Base-by-base conservation (phyloP, 345 rosid species). In the Pelargonium nanum region DNA sequence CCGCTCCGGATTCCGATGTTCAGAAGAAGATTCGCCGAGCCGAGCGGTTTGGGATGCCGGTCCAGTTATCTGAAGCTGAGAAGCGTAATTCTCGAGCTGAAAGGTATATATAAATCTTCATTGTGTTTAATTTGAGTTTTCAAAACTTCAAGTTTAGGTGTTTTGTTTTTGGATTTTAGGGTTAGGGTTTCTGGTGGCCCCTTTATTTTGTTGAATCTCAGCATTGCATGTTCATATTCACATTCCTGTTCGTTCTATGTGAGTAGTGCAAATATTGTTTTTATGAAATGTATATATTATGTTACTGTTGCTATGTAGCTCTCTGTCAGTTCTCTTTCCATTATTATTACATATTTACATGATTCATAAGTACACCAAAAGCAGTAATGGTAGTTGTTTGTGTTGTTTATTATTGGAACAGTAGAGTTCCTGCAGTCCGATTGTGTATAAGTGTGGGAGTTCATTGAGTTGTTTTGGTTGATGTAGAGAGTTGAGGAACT, bases 61-160 rank as follows among this genome's bases (percentile, higher is more conserved):
- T 93, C 9, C 81, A 81, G 74, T 24, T 87, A 19, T 87, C 96
- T 0, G 99, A 93, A 77, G 71, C 81, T 63, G 99, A 93, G 80
- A 93, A 93, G 68, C 97, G 96, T 25, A 81, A 77, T 80, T 82
- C 91, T 62, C 91, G 99, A 8, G 96, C 99, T 48, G 97, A 85
- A 75, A 89, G 97, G 97, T 89, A 65, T 34, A 30, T 55, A 6
- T 56, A n/a, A n/a, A n/a, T n/a, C n/a, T n/a, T n/a, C n/a, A n/a
- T 48, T 19, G 16, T 24, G 52, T 63, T 48, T 32, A 19, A 25
- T 57, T 0, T 57, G 10, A 20, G 22, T 21, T 58, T 15, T 8
- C 24, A 60, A 8, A 26, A 55, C 28, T 22, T 20, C 5, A 24
- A 56, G 1, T 13, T 17, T 15, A 22, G 34, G 52, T 53, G 0